Evolutionary conservation across 768 basidiomycete species (phyloP).

Genomic region (Boletus bicolor): DNA sequence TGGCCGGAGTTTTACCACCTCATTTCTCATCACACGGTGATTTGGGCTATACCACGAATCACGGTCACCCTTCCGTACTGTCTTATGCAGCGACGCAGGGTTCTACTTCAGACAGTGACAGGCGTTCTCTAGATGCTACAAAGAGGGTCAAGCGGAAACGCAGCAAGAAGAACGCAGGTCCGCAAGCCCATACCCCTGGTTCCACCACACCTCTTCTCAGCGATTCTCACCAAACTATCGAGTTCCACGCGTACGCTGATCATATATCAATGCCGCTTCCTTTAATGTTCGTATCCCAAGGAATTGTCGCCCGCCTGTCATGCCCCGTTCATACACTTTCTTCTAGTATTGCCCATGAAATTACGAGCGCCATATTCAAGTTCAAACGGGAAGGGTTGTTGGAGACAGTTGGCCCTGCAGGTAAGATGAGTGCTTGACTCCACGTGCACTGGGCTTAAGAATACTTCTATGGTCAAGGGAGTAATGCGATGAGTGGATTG

Average conservation of each 20-base stretch:
- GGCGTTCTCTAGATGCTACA: constrained; percentile 45
- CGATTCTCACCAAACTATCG: constrained; percentile 50
- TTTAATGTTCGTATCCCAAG: constrained; percentile 52
- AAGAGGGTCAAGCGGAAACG: constrained; percentile 71
- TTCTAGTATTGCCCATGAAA: constrained; percentile 75
- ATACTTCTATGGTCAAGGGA: constrained; percentile 41
- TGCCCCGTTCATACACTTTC: not conserved
- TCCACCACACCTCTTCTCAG: constrained; percentile 62
- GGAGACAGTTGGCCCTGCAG: constrained; percentile 88
- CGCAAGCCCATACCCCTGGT: constrained; percentile 23
- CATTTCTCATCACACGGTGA: constrained; percentile 52
- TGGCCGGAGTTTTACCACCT: constrained; percentile 60
- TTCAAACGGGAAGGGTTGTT: constrained; percentile 80
- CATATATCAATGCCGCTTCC: constrained; percentile 76
- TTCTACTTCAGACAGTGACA: constrained; percentile 28
- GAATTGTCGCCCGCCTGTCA: not conserved
- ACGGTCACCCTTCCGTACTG: constrained; percentile 25
- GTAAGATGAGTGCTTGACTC: constrained; percentile 34
- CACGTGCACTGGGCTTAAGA: not conserved
- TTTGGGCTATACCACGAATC: constrained; percentile 38
- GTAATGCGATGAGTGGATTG: constrained; percentile 75
- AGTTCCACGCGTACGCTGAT: constrained; percentile 57
- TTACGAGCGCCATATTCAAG: constrained; percentile 62
- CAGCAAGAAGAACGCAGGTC: constrained; percentile 51
- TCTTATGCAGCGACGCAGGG: constrained; percentile 45